These are phyloP conservation scores for Diphasiastrum complanatum DNA, from an alignment of 83 land plant genomes.

Conservation along the genomic window DNA sequence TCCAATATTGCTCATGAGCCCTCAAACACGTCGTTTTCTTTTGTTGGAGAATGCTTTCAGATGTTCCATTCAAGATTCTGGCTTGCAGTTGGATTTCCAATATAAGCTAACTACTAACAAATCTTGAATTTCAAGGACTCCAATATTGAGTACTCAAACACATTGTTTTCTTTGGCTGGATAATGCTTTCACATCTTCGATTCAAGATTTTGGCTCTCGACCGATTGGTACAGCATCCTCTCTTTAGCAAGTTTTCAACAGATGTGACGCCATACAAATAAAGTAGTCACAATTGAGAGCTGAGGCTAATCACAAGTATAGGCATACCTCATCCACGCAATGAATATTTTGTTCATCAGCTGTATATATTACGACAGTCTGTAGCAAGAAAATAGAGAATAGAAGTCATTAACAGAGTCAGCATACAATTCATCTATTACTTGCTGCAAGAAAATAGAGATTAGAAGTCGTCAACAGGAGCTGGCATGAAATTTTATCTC, in stretches of 20 bases:
- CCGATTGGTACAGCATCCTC: neutral
- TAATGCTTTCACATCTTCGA: neutral
- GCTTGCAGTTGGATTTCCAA: no score
- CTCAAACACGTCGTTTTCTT: neutral
- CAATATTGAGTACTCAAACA: slow-evolving; percentile 1
- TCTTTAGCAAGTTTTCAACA: neutral
- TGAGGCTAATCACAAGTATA: neutral
- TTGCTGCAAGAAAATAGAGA: neutral
- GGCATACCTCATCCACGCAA: slow-evolving; percentile 68
- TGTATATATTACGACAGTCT: slow-evolving; percentile 68
- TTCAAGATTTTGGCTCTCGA: neutral
- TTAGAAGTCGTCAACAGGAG: no score
- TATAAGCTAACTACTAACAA: no score
- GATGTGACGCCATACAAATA: neutral
- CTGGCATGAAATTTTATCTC: no score
- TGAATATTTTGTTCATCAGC: slow-evolving; percentile 67
- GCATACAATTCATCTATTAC: neutral
- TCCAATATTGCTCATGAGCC: neutral
- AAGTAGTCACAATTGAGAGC: neutral
- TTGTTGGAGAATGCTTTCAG: neutral
- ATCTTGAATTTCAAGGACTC: neutral
- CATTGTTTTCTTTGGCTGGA: neutral
- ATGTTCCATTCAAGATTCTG: neutral
- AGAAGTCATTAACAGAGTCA: neutral
- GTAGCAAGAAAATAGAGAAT: slow-evolving; percentile 2